Percentiles rank a stretch among this genome's conserved stretches.
These are phyloP conservation scores for Tricholoma matsutake DNA, from an alignment of 768 basidiomycete genomes.

Conservation along the genomic window DNA sequence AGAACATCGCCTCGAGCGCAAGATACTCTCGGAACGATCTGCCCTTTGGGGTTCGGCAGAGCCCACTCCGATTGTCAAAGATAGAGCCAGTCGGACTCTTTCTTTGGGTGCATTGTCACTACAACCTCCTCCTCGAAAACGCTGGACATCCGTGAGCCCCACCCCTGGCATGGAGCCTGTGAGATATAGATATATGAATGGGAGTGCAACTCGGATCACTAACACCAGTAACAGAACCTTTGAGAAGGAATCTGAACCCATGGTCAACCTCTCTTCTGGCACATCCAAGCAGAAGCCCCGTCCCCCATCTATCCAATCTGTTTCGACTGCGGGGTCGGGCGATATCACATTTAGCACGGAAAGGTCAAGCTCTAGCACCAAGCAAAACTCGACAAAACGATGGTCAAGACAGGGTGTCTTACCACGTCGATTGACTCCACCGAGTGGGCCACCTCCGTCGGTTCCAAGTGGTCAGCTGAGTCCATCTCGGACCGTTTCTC, in stretches of 20 bases:
- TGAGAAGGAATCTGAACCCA: slow-evolving; percentile 23
- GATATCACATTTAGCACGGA: slow-evolving; percentile 34
- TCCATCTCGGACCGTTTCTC: slow-evolving; percentile 23
- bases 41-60: slow-evolving; percentile 27
- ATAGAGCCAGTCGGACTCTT: slow-evolving; percentile 30
- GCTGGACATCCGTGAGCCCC: slow-evolving; percentile 38
- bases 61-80: slow-evolving; percentile 21
- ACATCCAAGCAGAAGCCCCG: slow-evolving; percentile 38
- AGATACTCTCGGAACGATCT: slow-evolving; percentile 20
- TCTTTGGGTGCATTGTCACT: slow-evolving; percentile 36
- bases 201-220: slow-evolving; percentile 14
- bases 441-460: slow-evolving; percentile 57
- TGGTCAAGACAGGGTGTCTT: slow-evolving; percentile 53
- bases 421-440: slow-evolving; percentile 55
- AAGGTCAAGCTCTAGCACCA: slow-evolving; percentile 36
- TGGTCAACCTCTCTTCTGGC: no score
- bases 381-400: slow-evolving; percentile 34
- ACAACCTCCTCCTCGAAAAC: slow-evolving; percentile 49
- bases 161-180: slow-evolving; percentile 11
- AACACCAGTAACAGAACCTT: slow-evolving; percentile 11
- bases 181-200: slow-evolving; percentile 15
- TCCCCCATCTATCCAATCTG: slow-evolving; percentile 41
- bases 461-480: slow-evolving; percentile 31
- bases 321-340: slow-evolving; percentile 42
- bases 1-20: slow-evolving; percentile 37